Evolutionary conservation across 2,329 filamentous ascomycete genomes (phyloP).

Genomic region (Arachnomyces sp.): DNA sequence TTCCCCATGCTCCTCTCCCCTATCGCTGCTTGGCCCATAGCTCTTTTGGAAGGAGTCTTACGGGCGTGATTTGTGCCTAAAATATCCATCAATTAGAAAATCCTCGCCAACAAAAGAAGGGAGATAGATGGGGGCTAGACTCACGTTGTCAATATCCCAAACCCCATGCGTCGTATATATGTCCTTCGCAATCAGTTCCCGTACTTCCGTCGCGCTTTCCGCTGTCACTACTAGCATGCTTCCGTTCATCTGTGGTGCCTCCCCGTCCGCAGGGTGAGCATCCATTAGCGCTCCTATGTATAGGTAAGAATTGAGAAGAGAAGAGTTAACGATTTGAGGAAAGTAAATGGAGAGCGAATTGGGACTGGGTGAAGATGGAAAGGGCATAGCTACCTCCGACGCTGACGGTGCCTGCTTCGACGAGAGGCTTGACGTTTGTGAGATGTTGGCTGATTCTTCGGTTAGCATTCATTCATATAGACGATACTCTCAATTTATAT

Average conservation of each 20-base stretch:
- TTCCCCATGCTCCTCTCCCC: too few species aligned
- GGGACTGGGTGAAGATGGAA: not conserved
- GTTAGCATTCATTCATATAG: not conserved
- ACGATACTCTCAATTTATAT: not conserved
- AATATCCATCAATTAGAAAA: slow-evolving; percentile 2
- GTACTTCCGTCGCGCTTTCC: slow-evolving; percentile 59
- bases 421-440: slow-evolving; percentile 42
- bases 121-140: slow-evolving; percentile 15
- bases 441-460: slow-evolving; percentile 46
- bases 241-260: slow-evolving; percentile 60
- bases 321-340: not conserved
- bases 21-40: too few species aligned
- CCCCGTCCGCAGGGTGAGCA: slow-evolving; percentile 54
- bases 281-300: slow-evolving; percentile 57
- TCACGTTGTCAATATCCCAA: slow-evolving; percentile 66
- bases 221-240: slow-evolving; percentile 62
- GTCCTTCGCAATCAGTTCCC: slow-evolving; percentile 60
- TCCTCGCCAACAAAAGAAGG: not conserved
- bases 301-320: not conserved
- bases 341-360: slow-evolving; percentile 1
- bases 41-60: slow-evolving; percentile 1
- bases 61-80: slow-evolving; percentile 10
- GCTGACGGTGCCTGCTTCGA: slow-evolving; percentile 51
- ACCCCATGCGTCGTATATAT: slow-evolving; percentile 64
- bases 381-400: slow-evolving; percentile 50